These are phyloP conservation scores for Prunus dulcis DNA, from an alignment of 306 rosid species.

Conservation along the genomic window DNA sequence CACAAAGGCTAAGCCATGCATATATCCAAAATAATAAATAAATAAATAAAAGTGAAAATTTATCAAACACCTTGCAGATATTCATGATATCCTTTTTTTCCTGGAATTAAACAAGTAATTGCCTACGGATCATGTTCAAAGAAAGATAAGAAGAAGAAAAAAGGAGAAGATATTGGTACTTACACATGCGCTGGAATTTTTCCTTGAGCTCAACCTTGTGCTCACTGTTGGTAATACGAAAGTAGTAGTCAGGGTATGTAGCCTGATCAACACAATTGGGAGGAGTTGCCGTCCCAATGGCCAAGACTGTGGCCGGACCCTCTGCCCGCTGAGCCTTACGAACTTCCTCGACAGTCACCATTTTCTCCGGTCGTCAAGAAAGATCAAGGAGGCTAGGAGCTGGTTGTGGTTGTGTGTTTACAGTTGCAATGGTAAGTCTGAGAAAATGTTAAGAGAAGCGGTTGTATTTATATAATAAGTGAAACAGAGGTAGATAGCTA, in stretches of 20 bases:
- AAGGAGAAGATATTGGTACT: not conserved
- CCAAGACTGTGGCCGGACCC: slow-evolving; percentile 29
- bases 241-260: slow-evolving; percentile 30
- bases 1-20: not conserved
- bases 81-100: not conserved
- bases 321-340: slow-evolving; percentile 21
- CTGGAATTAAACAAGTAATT: not conserved
- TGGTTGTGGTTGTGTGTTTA: not conserved
- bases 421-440: not conserved
- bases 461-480: not conserved
- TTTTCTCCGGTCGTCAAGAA: not conserved
- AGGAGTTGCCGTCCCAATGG: slow-evolving; percentile 35
- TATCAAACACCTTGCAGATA: not conserved
- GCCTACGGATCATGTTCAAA: too few species aligned
- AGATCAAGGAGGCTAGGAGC: not conserved
- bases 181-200: slow-evolving; percentile 37
- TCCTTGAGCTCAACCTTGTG: slow-evolving; percentile 32
- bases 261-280: slow-evolving; percentile 19
- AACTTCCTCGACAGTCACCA: slow-evolving; percentile 25
- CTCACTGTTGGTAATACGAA: slow-evolving; percentile 30
- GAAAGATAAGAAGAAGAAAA: not conserved
- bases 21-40: not conserved
- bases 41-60: not conserved
- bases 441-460: not conserved
- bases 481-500: not conserved